Evolutionary conservation across 495 filamentous ascomycete genomes (phyloP).

Genomic region (Podospora fimiseda): DNA sequence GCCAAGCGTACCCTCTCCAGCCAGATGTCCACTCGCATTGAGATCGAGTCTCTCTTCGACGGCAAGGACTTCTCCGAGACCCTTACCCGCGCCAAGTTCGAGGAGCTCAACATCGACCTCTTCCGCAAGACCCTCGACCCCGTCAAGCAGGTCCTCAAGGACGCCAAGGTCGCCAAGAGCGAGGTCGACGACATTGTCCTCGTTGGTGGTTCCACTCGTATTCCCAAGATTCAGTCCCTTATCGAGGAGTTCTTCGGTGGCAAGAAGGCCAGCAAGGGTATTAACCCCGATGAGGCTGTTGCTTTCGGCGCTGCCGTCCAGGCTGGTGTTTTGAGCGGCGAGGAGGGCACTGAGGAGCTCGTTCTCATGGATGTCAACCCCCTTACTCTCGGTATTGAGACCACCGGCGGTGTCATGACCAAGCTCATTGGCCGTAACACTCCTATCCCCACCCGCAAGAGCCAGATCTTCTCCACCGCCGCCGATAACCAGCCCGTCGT

Average conservation of each 20-base stretch:
- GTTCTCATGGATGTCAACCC: constrained; percentile 99
- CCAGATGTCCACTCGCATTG: constrained; percentile 95
- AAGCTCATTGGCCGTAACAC: constrained; percentile 95
- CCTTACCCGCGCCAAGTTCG: constrained; percentile 96
- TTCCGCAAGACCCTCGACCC: constrained; percentile 99
- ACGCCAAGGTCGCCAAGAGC: constrained; percentile 82
- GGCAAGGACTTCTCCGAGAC: constrained; percentile 99
- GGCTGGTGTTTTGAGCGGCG: constrained; percentile 88
- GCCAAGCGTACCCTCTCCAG: constrained; percentile 98
- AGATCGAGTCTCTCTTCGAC: constrained; percentile 96
- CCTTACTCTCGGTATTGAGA: constrained; percentile 96
- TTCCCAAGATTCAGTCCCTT: constrained; percentile 90
- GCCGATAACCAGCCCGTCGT: constrained; percentile 98
- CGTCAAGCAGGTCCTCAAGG: constrained; percentile 93
- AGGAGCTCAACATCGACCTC: constrained; percentile 96
- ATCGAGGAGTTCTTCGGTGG: constrained; percentile 92
- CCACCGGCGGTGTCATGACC: constrained; percentile 97
- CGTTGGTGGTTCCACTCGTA: constrained; percentile 91
- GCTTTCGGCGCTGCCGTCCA: constrained; percentile 97
- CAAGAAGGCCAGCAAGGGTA: constrained; percentile 96
- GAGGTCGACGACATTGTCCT: constrained; percentile 86
- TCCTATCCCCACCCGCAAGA: constrained; percentile 92
- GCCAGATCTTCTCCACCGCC: constrained; percentile 95
- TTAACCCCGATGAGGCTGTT: constrained; percentile 97
- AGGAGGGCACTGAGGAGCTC: constrained; percentile 66